A percentile compares a stretch with the other conserved stretches of the same genome.
Evolutionary conservation across 352 stramenopile genomes (phyloP).

Genomic region (Blastocystis hominis): DNA sequence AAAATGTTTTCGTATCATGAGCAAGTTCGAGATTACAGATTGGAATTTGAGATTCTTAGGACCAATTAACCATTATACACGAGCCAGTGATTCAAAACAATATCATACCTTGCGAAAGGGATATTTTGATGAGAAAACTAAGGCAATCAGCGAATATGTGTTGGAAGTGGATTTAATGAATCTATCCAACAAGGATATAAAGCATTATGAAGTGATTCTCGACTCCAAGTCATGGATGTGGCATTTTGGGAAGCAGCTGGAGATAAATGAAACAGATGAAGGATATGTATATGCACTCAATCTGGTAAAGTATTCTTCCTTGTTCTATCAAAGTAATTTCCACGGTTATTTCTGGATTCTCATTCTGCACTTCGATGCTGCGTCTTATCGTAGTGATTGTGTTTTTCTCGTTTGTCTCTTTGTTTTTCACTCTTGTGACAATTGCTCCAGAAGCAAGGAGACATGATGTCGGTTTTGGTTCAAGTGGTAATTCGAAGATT

Average conservation of each 20-base stretch:
- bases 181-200: background rate
- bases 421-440: background rate
- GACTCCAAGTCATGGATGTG: background rate
- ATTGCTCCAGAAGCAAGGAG: background rate
- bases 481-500: background rate
- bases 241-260: background rate
- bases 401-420: background rate
- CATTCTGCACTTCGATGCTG: background rate
- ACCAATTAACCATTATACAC: background rate
- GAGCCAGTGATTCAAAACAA: background rate
- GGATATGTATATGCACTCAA: background rate
- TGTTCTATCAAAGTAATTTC: background rate
- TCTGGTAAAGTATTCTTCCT: background rate
- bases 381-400: background rate
- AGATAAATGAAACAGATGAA: background rate
- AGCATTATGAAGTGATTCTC: background rate
- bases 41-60: background rate
- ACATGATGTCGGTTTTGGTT: background rate
- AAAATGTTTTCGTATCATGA: background rate
- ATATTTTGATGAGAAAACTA: background rate
- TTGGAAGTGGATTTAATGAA: background rate
- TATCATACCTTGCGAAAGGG: too few relatives aligned
- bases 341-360: background rate
- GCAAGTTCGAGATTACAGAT: background rate
- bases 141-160: background rate